These are phyloP conservation scores for Populus hybrid DNA, from an alignment of 441 rosid genomes.

Conservation along the genomic window DNA sequence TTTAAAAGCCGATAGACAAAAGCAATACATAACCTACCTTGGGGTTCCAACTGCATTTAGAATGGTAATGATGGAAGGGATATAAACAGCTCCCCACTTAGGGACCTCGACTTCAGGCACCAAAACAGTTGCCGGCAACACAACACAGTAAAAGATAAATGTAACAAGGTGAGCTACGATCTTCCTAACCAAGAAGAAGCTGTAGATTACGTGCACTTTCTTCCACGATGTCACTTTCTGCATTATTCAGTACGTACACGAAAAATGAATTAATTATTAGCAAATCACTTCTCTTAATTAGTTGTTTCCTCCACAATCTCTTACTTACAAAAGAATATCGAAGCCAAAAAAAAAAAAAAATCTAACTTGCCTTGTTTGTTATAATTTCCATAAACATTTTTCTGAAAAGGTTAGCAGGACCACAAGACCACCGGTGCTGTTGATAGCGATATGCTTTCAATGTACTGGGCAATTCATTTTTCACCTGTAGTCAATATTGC, in stretches of 20 bases:
- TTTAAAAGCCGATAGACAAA: background rate
- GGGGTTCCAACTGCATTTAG: slow-evolving; percentile 94
- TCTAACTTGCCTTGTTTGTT: slow-evolving; percentile 49
- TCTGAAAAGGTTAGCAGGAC: slow-evolving; percentile 93
- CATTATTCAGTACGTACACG: background rate
- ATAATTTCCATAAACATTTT: slow-evolving; percentile 71
- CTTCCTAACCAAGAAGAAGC: too few relatives aligned
- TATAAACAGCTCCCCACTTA: slow-evolving; percentile 88
- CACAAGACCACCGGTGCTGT: slow-evolving; percentile 95
- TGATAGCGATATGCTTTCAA: slow-evolving; percentile 84
- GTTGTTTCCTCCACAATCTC: background rate
- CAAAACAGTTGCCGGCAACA: slow-evolving; percentile 80
- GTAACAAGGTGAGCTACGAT: slow-evolving; percentile 82
- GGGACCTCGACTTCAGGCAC: slow-evolving; percentile 90
- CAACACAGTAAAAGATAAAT: slow-evolving; percentile 73
- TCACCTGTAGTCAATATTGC: slow-evolving; percentile 47
- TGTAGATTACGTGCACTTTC: slow-evolving; percentile 85
- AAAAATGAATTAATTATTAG: background rate
- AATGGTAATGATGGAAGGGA: slow-evolving; percentile 67
- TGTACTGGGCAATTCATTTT: slow-evolving; percentile 88
- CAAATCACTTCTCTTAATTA: background rate
- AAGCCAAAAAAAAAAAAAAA: background rate
- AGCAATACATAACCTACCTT: slow-evolving; percentile 39
- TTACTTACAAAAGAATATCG: background rate
- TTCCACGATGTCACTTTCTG: slow-evolving; percentile 87